Evolutionary conservation across 495 filamentous ascomycete species (phyloP).

Genomic region (Polyplosphaeria fusca): DNA sequence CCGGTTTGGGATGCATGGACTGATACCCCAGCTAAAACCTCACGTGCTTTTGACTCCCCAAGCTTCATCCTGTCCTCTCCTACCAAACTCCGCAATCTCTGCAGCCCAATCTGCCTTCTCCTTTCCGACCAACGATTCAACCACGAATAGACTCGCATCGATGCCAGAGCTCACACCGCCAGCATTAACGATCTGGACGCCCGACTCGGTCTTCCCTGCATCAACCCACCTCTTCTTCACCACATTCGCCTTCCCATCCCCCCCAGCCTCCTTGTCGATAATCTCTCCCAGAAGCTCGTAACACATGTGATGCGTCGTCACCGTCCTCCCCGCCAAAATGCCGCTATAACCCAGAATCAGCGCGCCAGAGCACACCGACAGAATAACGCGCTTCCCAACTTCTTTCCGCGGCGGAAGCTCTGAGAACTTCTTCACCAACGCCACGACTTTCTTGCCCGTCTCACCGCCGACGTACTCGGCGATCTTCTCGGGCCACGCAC

Average conservation of each 20-base stretch:
- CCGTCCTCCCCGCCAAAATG: constrained; percentile 7
- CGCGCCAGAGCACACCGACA: constrained; percentile 24
- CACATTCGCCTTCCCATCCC: constrained; percentile 10
- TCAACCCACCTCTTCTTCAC: constrained; percentile 25
- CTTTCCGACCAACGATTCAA: constrained; percentile 20
- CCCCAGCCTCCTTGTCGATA: constrained; percentile 14
- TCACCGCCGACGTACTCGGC: constrained; percentile 31
- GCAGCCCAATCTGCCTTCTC: constrained; percentile 18
- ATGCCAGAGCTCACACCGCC: constrained; percentile 27
- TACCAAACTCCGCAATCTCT: constrained; percentile 27
- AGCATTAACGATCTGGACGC: constrained; percentile 24
- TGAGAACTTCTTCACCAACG: constrained; percentile 40
- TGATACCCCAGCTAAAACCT: no score
- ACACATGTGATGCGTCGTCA: constrained; percentile 22
- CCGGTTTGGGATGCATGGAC: no score
- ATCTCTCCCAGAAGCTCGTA: constrained; percentile 18
- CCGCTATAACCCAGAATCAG: constrained; percentile 21
- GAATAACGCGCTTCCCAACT: constrained; percentile 7
- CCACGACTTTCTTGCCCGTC: constrained; percentile 29
- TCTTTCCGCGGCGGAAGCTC: constrained; percentile 25
- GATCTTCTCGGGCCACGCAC: constrained; percentile 29
- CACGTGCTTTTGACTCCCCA: no score
- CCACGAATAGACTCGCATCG: constrained; percentile 24
- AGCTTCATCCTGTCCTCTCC: constrained; percentile 16
- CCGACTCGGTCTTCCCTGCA: constrained; percentile 18